A percentile compares a stretch with the other conserved stretches of the same genome.
phyloP scores from a whole-genome alignment of 768 basidiomycete species.

The Xerocomellus amylosporus region DNA sequence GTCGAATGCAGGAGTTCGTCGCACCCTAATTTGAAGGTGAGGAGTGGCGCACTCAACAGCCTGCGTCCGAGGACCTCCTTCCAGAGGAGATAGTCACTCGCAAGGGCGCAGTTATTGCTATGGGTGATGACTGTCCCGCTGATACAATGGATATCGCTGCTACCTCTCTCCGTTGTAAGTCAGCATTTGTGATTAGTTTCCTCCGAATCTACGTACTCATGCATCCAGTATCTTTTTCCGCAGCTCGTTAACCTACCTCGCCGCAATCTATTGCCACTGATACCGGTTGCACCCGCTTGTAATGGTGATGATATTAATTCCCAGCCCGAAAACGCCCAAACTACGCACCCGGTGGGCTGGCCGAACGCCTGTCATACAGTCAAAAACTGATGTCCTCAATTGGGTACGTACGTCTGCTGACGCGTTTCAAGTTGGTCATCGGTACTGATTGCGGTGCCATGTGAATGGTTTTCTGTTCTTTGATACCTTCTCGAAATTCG shows the following conservation, averaged over 20 bases:
- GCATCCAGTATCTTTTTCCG: conserved; percentile 2
- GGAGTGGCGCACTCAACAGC: background rate
- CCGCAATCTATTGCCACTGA: conserved; percentile 15
- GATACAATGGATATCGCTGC: background rate
- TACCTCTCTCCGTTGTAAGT: conserved; percentile 19
- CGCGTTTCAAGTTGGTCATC: conserved; percentile 18
- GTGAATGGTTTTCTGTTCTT: conserved; percentile 11
- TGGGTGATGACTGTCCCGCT: background rate
- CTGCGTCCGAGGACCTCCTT: background rate
- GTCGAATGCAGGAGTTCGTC: background rate
- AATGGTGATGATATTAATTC: conserved; percentile 29
- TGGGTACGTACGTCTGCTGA: conserved; percentile 38
- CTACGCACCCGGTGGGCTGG: conserved; percentile 34
- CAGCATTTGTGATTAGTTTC: background rate
- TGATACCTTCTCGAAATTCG: conserved; percentile 19
- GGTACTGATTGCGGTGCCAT: conserved; percentile 29
- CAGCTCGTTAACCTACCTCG: conserved; percentile 8
- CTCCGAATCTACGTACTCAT: conserved; percentile 17
- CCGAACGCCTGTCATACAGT: conserved; percentile 48
- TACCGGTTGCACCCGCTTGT: conserved; percentile 19
- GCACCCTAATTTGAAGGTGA: background rate
- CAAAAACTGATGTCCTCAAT: conserved; percentile 45
- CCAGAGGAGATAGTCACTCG: background rate
- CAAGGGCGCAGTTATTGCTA: background rate
- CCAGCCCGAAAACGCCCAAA: conserved; percentile 19